These are phyloP conservation scores for Pseudocercospora crystallina DNA, from an alignment of 2,329 filamentous ascomycete genomes.

Conservation along the genomic window DNA sequence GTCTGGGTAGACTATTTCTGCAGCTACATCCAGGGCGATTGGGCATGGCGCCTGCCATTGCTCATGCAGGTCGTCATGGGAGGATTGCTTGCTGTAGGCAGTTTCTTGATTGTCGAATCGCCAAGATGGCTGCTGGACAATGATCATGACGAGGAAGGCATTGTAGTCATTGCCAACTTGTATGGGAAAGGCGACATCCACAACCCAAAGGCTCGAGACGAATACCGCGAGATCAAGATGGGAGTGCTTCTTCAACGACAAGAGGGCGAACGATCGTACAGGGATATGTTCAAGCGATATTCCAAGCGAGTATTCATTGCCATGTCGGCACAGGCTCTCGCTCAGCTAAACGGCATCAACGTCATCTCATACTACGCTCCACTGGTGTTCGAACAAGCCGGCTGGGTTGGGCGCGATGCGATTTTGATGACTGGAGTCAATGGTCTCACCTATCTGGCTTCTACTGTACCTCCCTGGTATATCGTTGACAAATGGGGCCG, in stretches of 20 bases:
- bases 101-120: conserved; percentile 92
- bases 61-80: conserved; percentile 96
- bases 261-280: conserved; percentile 88
- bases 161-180: conserved; percentile 95
- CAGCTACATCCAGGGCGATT: conserved; percentile 79
- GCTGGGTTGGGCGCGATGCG: conserved; percentile 88
- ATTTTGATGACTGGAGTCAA: conserved; percentile 98
- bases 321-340: conserved; percentile 95
- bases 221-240: conserved; percentile 99
- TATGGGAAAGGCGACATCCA: conserved; percentile 96
- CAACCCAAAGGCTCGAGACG: conserved; percentile 85
- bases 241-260: conserved; percentile 88
- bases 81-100: conserved; percentile 76
- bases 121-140: conserved; percentile 97
- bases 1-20: conserved; percentile 99
- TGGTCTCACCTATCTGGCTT: conserved; percentile 83
- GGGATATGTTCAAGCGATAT: conserved; percentile 94
- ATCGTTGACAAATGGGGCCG: conserved; percentile 90
- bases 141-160: conserved; percentile 96
- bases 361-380: conserved; percentile 99
- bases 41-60: conserved; percentile 87
- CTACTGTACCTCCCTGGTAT: conserved; percentile 96
- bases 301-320: conserved; percentile 92
- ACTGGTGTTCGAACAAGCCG: conserved; percentile 91
- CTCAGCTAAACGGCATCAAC: conserved; percentile 98